Conservation (phyloP, 495 filamentous ascomycete species). For the Entonaema liquescens region DNA sequence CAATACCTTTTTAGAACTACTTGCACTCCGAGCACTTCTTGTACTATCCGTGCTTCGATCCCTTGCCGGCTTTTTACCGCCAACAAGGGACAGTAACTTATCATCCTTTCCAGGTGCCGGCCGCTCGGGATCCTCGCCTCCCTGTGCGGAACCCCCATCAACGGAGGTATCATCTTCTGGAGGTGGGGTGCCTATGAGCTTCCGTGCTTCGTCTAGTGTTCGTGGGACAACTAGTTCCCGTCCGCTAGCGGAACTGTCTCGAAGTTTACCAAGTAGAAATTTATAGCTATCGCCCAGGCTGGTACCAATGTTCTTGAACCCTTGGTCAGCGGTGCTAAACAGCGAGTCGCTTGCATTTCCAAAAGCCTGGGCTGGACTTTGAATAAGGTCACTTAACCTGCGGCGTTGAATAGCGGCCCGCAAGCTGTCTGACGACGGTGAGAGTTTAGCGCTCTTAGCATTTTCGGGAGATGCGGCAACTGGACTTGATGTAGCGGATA, state of each 20-base stretch:
- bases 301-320: conserved; percentile 86
- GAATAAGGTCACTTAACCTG: conserved; percentile 82
- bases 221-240: conserved; percentile 71
- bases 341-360: conserved; percentile 85
- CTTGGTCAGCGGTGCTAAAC: conserved; percentile 85
- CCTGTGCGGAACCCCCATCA: conserved; percentile 59
- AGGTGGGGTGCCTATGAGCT: conserved; percentile 78
- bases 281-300: conserved; percentile 92
- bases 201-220: conserved; percentile 90
- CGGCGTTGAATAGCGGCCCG: conserved; percentile 62
- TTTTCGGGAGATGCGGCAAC: conserved; percentile 48
- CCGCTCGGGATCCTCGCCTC: conserved; percentile 47
- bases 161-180: conserved; percentile 61
- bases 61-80: conserved; percentile 65
- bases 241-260: conserved; percentile 66
- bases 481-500: conserved; percentile 48
- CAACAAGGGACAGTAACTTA: conserved; percentile 68
- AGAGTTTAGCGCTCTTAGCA: conserved; percentile 54
- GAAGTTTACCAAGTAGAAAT: conserved; percentile 88
- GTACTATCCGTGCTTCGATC: conserved; percentile 82
- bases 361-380: conserved; percentile 78
- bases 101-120: conserved; percentile 58
- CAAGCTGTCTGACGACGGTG: conserved; percentile 48
- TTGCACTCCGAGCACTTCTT: conserved; percentile 62
- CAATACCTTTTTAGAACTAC: conserved; percentile 62